Conservation (phyloP, 345 rosid species). For the Dipteronia dyeriana region DNA sequence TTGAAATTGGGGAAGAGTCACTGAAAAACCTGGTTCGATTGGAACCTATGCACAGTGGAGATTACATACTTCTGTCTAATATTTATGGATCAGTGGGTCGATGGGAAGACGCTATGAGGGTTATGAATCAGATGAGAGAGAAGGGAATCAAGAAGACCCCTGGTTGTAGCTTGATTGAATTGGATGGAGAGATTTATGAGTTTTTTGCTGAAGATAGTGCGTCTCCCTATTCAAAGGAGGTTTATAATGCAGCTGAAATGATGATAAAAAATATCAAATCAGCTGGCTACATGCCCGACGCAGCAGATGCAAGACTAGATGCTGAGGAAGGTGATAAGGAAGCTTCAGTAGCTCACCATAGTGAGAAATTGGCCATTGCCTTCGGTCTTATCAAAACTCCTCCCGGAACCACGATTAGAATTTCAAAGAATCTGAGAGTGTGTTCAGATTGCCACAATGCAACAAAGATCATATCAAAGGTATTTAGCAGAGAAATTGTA, state of each 20-base stretch:
- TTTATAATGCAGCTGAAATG: conserved; percentile 28
- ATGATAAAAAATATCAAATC: conserved; percentile 32
- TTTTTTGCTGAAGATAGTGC: conserved; percentile 30
- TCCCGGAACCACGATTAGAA: conserved; percentile 43
- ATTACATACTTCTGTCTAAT: conserved; percentile 39
- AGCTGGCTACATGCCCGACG: conserved; percentile 39
- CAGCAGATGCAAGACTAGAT: conserved; percentile 34
- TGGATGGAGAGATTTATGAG: conserved; percentile 34
- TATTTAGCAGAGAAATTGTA: conserved; percentile 36
- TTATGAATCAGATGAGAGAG: conserved; percentile 40
- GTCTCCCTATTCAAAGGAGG: conserved; percentile 17
- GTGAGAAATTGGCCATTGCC: conserved; percentile 50
- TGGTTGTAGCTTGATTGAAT: conserved; percentile 34
- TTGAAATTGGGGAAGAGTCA: conserved; percentile 35
- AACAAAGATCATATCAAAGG: conserved; percentile 32
- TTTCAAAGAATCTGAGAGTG: conserved; percentile 40
- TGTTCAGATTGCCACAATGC: conserved; percentile 50
- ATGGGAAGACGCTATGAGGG: conserved; percentile 35
- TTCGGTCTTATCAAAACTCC: conserved; percentile 37
- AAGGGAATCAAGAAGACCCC: conserved; percentile 38
- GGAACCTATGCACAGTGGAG: conserved; percentile 48
- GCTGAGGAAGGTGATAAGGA: conserved; percentile 44
- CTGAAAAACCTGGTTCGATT: conserved; percentile 27
- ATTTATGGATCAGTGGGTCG: conserved; percentile 40
- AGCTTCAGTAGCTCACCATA: conserved; percentile 43